Evolutionary conservation across 106 monocot genomes (phyloP), one percentile per base, ranked within the genome.

Genomic region (Dendrobium huoshanense): DNA sequence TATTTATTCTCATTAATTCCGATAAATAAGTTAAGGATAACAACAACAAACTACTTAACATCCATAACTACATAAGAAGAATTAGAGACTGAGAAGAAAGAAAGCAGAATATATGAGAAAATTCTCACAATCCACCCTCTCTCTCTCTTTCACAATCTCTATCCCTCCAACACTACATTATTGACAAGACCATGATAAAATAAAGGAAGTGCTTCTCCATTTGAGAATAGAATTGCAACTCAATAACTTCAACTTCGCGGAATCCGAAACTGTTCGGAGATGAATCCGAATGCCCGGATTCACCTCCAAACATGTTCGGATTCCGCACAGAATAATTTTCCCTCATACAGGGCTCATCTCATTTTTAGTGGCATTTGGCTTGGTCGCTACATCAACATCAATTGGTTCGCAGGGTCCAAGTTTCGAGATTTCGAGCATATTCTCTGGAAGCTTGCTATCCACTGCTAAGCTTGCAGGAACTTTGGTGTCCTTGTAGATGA

Each of bases 401-500:
- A 37, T 10, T 33, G 70, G 33, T 3, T 70, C 70, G 37, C 70
- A 70, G 1, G 70, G 70, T 15, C 70, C 70, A 15, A 70, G 70
- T 33, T 70, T 70, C 1, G 19, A 37, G 41, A 74, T 44, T 43
- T 41, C 42, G 3, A 74, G 1, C 15, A 19, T 19, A 76, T 76
- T 48, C 49, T 76, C 76, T 0, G 76, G 76, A 24, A 76, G 49
- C 76, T 76, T 76, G 2, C 51, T 1, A 25, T 51, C 76, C 25
- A 19, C 43, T 41, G 42, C 74, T 43, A 74, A 20, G 74, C 24
- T 25, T 19, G 49, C 48, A 48, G 76, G 76, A 24, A 76, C 76
- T 76, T 78, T 81, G 27, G 80, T 45, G 22, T 83, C 83, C 55
- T 83, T 83, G 70, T 83, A 83, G 27, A 83, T 44, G 48, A 83